Percentiles rank a stretch among this genome's conserved stretches.
Conservation (phyloP, 2,329 filamentous ascomycete genomes). For the Simplicillium sp. region DNA sequence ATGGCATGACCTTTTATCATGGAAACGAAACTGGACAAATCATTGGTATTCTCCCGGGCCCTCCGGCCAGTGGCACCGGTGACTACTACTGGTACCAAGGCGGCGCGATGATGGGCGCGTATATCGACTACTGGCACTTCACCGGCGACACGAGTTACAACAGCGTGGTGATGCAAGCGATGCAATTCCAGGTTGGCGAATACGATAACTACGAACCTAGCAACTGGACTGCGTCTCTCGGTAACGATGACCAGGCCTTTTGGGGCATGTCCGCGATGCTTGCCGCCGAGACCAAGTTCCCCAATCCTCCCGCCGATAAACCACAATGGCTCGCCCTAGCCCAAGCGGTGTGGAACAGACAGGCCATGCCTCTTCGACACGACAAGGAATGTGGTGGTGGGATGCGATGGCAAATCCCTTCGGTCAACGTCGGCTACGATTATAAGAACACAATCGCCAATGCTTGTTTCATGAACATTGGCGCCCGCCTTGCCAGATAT, state of each 20-base stretch:
- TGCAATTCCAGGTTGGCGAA: conserved; percentile 36
- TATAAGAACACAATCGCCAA: conserved; percentile 51
- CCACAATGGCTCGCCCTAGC: conserved; percentile 45
- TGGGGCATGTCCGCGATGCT: conserved; percentile 49
- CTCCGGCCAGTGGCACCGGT: conserved; percentile 24
- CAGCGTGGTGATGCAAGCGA: conserved; percentile 29
- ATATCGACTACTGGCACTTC: conserved; percentile 29
- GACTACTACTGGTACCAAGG: conserved; percentile 25
- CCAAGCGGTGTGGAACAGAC: conserved; percentile 47
- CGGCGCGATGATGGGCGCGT: conserved; percentile 18
- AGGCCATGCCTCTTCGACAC: conserved; percentile 40
- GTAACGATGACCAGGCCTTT: conserved; percentile 52
- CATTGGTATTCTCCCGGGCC: conserved; percentile 49
- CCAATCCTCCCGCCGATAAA: conserved; percentile 27
- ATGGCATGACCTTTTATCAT: conserved; percentile 40
- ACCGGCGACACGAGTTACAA: conserved; percentile 43
- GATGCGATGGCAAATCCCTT: conserved; percentile 58
- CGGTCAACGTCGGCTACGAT: conserved; percentile 53
- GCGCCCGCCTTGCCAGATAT: conserved; percentile 51
- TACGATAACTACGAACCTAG: conserved; percentile 39
- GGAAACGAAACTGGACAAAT: conserved; percentile 41
- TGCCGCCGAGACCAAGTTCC: conserved; percentile 45
- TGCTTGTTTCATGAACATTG: conserved; percentile 38
- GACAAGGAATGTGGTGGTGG: conserved; percentile 47
- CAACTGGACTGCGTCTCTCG: conserved; percentile 32